Conservation (phyloP, 208 protist genomes). For the Acanthamoeba quina region DNA sequence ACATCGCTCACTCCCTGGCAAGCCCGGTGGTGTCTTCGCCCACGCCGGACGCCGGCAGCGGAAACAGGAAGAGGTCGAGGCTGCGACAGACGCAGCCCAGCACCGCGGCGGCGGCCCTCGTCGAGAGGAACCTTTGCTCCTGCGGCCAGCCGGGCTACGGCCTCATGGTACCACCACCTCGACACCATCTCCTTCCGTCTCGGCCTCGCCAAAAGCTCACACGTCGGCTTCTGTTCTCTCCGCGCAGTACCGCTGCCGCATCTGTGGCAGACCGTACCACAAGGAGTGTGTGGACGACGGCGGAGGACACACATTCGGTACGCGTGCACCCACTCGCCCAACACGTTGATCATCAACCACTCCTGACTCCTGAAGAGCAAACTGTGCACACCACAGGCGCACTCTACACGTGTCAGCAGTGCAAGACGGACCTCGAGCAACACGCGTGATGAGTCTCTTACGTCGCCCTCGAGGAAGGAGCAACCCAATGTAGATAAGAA, state of each 20-base stretch:
- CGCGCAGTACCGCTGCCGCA: constrained; percentile 7
- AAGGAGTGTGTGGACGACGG: neutral
- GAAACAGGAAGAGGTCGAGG: neutral
- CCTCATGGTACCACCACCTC: neutral
- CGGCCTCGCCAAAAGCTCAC: neutral
- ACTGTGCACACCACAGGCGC: neutral
- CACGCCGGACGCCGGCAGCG: neutral
- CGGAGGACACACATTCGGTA: neutral
- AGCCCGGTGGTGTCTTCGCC: neutral
- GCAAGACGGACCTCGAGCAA: neutral
- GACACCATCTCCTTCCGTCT: neutral
- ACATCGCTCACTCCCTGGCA: neutral
- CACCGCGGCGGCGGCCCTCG: neutral
- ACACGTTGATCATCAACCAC: neutral
- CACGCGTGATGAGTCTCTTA: neutral
- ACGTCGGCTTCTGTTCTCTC: neutral
- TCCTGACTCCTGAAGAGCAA: too few relatives aligned
- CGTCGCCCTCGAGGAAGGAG: neutral
- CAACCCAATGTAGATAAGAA: neutral
- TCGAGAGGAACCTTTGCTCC: neutral
- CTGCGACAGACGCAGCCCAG: neutral
- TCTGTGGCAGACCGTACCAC: neutral
- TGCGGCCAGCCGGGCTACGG: constrained; percentile 1
- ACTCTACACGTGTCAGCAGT: constrained; percentile 10
- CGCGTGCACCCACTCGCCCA: neutral